Evolutionary conservation across 2,329 filamentous ascomycete species (phyloP), one percentile per base, ranked within the genome.

Genomic region (Epichloe gansuensis): DNA sequence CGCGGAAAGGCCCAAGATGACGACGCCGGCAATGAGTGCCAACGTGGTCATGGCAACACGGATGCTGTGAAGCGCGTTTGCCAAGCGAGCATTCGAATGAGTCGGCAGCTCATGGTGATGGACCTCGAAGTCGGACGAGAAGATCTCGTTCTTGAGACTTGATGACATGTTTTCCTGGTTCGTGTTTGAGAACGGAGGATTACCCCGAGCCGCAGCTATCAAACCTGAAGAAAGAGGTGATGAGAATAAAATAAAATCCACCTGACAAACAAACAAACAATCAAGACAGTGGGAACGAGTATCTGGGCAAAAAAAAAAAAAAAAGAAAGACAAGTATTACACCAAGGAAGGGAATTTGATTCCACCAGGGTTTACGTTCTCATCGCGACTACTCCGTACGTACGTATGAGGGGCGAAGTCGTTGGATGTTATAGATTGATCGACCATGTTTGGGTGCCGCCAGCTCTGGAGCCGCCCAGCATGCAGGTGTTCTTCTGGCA

Each of bases 1-100:
- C 57, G 71, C 76, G 3, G 78, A 72, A 11, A 80, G 70, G 28
- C 75, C 79, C 7, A 83, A 65, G 50, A 80, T 70, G 17, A 70
- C 73, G 57, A 82, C 60, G 52, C 74, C 73, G 51, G 74, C 72
- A 17, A 75, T 68, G 17, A 83, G 67, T 31, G 74, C 72, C 35
- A 83, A 62, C 5, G 66, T 61, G 0, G 74, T 80, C 54, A 80
- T 65, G 47, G 68, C 75, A 3, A 76, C 59, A 13, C 75, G 71
- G 46, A 69, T 67, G 46, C 65, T 67, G 55, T 80, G 72, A 53
- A 76, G 57, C 28, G 70, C 56, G 49, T 65, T 66, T 49, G 75
- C 61, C 39, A 66, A 59, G 49, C 69, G 67, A 47, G 68, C 58
- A 54, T 70, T 73, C 60, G 68, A 61, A 51, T 69, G 63, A 42